Percentiles rank a stretch among this genome's conserved stretches.
Evolutionary conservation across 225 moss, liverwort and hornwort species (phyloP).

Genomic region (Pseudisothecium myosuroides): DNA sequence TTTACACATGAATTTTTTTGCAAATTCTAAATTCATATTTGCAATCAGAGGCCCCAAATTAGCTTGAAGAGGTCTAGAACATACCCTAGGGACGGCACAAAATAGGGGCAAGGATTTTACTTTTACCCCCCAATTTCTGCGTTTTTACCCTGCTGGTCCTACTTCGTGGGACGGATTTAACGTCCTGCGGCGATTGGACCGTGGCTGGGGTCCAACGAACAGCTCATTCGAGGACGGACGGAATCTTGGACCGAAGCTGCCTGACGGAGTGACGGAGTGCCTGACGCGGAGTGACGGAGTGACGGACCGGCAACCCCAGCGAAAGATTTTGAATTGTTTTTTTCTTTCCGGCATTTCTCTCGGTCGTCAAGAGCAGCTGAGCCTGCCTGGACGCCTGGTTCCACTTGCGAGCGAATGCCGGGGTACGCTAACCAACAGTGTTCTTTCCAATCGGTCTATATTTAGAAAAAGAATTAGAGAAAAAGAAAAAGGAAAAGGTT

Average conservation of each 20-base stretch:
- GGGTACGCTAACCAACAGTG: background rate
- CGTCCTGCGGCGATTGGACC: too few species aligned
- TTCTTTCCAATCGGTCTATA: background rate
- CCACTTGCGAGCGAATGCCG: background rate
- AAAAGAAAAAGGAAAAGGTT: background rate
- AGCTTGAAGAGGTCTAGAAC: too few species aligned
- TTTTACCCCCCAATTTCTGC: too few species aligned
- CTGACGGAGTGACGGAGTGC: too few species aligned
- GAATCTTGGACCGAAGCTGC: background rate
- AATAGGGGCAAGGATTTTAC: too few species aligned
- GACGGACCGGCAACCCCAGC: background rate
- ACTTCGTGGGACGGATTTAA: too few species aligned
- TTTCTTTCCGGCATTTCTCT: background rate
- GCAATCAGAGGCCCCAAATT: too few species aligned
- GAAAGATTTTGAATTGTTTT: background rate
- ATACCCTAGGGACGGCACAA: too few species aligned
- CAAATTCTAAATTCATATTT: too few species aligned
- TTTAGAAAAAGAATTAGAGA: background rate
- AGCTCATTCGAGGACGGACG: background rate
- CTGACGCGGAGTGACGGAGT: too few species aligned
- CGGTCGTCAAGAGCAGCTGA: background rate
- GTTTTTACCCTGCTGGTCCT: too few species aligned
- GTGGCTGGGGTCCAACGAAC: background rate
- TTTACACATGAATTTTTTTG: too few species aligned
- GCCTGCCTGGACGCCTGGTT: background rate